A percentile compares a stretch with the other conserved stretches of the same genome.
phyloP scores from a whole-genome alignment of 305 asterid species.

The Fraxinus angustifolia region DNA sequence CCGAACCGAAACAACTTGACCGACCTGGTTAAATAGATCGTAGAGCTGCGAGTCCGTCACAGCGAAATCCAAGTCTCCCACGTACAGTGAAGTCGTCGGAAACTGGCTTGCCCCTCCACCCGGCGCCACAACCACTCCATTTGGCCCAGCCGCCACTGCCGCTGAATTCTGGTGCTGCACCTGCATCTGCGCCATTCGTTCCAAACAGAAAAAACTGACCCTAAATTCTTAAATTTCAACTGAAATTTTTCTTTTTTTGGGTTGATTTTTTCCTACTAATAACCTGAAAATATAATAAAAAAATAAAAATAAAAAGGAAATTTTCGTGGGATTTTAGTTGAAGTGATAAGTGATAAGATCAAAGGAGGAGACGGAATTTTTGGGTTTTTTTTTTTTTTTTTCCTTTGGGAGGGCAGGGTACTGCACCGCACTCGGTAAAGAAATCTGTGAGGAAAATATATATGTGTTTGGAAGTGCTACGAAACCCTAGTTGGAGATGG shows the following conservation, averaged over 20 bases:
- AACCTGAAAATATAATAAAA: background rate
- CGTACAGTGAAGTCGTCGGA: slow-evolving; percentile 22
- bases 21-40: slow-evolving; percentile 30
- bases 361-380: background rate
- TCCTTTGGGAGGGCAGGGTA: background rate
- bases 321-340: background rate
- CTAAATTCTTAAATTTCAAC: background rate
- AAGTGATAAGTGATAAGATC: background rate
- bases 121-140: slow-evolving; percentile 16
- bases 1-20: slow-evolving; percentile 33
- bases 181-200: slow-evolving; percentile 27
- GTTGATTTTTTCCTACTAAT: background rate
- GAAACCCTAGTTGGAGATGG: background rate
- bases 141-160: slow-evolving; percentile 14
- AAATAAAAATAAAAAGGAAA: background rate
- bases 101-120: slow-evolving; percentile 15
- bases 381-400: background rate
- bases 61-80: slow-evolving; percentile 20
- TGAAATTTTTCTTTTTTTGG: background rate
- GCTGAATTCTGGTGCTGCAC: slow-evolving; percentile 25
- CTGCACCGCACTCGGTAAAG: background rate
- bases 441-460: background rate
- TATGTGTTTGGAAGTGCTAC: background rate
- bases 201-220: background rate
- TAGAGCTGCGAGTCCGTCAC: slow-evolving; percentile 27